Conservation (phyloP, 148 eudicot species). For the Fagopyrum tataricum region DNA sequence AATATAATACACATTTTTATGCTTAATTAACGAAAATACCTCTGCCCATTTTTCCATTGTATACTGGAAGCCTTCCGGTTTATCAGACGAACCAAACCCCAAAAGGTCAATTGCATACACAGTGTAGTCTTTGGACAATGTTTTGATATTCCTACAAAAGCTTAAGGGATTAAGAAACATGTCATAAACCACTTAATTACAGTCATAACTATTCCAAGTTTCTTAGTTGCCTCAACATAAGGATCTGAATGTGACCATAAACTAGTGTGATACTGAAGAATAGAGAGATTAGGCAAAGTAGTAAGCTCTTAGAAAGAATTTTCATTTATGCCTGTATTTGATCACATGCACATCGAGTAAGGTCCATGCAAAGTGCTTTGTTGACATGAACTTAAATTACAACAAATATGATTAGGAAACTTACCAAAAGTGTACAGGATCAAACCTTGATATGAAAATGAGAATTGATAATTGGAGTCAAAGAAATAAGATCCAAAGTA, state of each 20-base stretch:
- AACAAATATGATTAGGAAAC: background rate
- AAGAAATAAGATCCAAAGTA: background rate
- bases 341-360: background rate
- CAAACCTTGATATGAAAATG: background rate
- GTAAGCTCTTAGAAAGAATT: background rate
- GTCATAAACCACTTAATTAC: background rate
- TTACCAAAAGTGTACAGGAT: background rate
- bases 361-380: background rate
- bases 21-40: conserved; percentile 28
- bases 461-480: background rate
- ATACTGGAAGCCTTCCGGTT: conserved; percentile 69
- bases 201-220: background rate
- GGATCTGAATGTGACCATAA: background rate
- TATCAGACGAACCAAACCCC: conserved; percentile 88
- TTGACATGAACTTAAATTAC: background rate
- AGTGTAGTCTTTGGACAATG: conserved; percentile 48
- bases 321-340: background rate
- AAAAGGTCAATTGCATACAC: conserved; percentile 90
- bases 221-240: background rate
- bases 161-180: background rate
- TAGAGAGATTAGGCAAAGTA: background rate
- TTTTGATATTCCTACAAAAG: conserved; percentile 58
- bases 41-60: conserved; percentile 87
- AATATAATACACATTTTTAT: conserved; percentile 11
- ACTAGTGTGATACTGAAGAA: background rate